Conservation (phyloP, 1,139 yeast species). For the Ogataea hybrid region DNA sequence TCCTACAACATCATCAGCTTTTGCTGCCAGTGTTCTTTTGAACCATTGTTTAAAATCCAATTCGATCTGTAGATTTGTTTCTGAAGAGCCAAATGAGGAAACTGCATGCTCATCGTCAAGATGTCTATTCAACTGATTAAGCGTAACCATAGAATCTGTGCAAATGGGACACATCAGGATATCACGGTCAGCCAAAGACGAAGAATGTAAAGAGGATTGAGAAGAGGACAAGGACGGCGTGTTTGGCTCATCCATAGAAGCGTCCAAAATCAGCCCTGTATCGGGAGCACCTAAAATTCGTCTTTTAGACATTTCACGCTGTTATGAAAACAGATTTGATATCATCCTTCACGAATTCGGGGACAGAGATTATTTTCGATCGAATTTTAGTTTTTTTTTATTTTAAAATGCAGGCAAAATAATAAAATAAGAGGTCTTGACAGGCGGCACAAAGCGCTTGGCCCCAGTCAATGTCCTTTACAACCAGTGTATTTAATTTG, state of each 20-base stretch:
- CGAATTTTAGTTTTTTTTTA: too few relatives aligned
- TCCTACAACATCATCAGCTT: constrained; percentile 25
- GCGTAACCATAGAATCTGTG: constrained; percentile 53
- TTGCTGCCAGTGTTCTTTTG: constrained; percentile 32
- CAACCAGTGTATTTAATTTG: not conserved
- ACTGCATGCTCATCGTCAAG: constrained; percentile 65
- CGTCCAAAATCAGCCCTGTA: too few relatives aligned
- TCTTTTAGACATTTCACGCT: constrained; percentile 21
- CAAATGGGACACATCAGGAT: constrained; percentile 67
- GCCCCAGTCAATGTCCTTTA: not conserved
- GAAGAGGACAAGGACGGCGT: not conserved
- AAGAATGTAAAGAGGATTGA: constrained; percentile 4
- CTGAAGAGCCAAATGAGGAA: constrained; percentile 17
- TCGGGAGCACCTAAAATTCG: constrained; percentile 21
- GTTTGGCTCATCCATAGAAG: too few relatives aligned
- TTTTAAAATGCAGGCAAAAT: not conserved
- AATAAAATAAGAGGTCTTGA: not conserved
- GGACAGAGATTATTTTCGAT: not conserved
- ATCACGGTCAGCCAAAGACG: constrained; percentile 10
- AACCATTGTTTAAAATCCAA: constrained; percentile 42
- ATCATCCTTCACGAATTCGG: not conserved
- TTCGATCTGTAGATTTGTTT: constrained; percentile 23
- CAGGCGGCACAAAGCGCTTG: too few relatives aligned
- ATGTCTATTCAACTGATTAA: constrained; percentile 64
- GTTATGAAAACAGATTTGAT: not conserved